Evolutionary conservation across 768 basidiomycete genomes (phyloP).

Genomic region (Tricholoma hemisulphureum): DNA sequence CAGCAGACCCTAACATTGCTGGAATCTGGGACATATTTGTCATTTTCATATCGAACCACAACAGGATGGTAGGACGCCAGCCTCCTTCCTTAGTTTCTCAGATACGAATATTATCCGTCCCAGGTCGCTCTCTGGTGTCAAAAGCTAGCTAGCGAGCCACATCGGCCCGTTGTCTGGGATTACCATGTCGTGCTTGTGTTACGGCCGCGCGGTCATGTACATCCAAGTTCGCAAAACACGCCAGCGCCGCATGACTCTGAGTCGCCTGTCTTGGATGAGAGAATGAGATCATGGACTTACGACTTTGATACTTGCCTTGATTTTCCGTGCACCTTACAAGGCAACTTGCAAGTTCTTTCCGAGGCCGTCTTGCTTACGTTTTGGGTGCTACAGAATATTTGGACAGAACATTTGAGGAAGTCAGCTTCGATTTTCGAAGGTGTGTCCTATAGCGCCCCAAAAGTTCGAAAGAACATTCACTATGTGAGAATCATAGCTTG

Average conservation of each 20-base stretch:
- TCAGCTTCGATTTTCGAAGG: slow-evolving; percentile 45
- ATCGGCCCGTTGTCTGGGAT: slow-evolving; percentile 61
- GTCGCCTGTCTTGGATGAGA: neutral
- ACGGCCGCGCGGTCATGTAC: slow-evolving; percentile 28
- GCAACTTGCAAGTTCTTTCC: slow-evolving; percentile 34
- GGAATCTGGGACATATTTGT: slow-evolving; percentile 49
- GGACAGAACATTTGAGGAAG: slow-evolving; percentile 40
- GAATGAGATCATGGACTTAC: slow-evolving; percentile 53
- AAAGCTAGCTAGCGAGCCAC: slow-evolving; percentile 36
- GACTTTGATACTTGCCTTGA: slow-evolving; percentile 61
- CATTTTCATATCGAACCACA: slow-evolving; percentile 65
- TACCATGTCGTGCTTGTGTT: slow-evolving; percentile 70
- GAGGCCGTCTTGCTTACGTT: neutral
- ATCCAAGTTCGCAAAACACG: neutral
- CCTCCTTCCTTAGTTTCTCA: neutral
- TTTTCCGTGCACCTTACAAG: slow-evolving; percentile 51
- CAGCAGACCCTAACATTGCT: slow-evolving; percentile 23
- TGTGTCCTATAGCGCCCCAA: slow-evolving; percentile 14
- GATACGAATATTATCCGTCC: neutral
- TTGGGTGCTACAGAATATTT: slow-evolving; percentile 48
- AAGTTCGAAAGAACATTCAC: neutral
- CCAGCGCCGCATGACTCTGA: neutral
- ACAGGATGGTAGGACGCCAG: slow-evolving; percentile 56
- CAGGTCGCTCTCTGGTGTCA: slow-evolving; percentile 71
- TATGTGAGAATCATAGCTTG: slow-evolving; percentile 35